phyloP scores from a whole-genome alignment of 2,329 filamentous ascomycete species.

The Scedosporium apiospermum region DNA sequence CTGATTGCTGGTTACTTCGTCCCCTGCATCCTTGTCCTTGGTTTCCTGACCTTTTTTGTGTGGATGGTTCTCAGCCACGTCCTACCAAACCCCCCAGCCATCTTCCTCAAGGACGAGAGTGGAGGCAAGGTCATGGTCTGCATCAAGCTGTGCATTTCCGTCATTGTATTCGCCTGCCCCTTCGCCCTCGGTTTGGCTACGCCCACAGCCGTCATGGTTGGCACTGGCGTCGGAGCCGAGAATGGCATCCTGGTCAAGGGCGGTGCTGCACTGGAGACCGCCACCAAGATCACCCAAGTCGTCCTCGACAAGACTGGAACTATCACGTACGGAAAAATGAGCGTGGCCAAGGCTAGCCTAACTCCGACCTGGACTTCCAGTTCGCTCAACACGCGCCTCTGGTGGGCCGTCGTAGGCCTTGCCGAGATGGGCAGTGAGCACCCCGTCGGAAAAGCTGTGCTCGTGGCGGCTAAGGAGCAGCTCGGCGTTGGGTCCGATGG shows the following conservation, averaged over 20 bases:
- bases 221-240: conserved; percentile 91
- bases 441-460: conserved; percentile 83
- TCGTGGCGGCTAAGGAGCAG: conserved; percentile 64
- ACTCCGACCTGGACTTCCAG: conserved; percentile 59
- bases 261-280: conserved; percentile 80
- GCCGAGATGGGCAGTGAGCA: conserved; percentile 94
- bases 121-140: conserved; percentile 96
- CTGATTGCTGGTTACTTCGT: conserved; percentile 90
- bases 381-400: conserved; percentile 62
- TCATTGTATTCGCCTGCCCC: conserved; percentile 96
- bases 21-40: conserved; percentile 76
- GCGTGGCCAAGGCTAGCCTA: conserved; percentile 63
- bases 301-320: conserved; percentile 96
- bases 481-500: conserved; percentile 64
- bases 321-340: conserved; percentile 92
- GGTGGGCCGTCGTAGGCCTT: conserved; percentile 96
- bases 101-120: conserved; percentile 71
- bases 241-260: conserved; percentile 98
- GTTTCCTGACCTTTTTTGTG: conserved; percentile 71
- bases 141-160: conserved; percentile 92
- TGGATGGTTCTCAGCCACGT: conserved; percentile 96
- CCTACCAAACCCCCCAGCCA: conserved; percentile 71
- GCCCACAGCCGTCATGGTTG: conserved; percentile 97
- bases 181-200: conserved; percentile 94
- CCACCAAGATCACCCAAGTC: conserved; percentile 81